Base-by-base conservation (phyloP, 179 eudicot genomes). In the Sideroxylon spinosum region DNA sequence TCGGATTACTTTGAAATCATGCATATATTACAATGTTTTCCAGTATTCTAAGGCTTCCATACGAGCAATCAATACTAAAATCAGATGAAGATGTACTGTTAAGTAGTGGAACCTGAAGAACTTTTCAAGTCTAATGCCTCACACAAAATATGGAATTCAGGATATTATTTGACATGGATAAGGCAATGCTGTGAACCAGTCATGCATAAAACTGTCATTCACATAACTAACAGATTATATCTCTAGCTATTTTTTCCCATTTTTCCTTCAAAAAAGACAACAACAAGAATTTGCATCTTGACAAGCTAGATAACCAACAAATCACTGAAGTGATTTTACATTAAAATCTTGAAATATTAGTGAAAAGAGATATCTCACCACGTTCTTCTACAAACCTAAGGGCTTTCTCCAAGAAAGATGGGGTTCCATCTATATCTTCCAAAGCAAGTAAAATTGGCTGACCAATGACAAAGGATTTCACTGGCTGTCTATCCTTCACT, bases 391-490 rank as follows among this genome's bases (percentile, higher is more conserved):
- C 85, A 81, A 87, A 95, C 88, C 86, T 87, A 53, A 95, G 97
- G 80, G 99, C 98, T 84, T 95, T 95, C 84, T 95, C 99, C 85
- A 95, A 73, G 80, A 95, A 95, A 74, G 99, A 92, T 75, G 99
- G 99, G 61, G 95, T 86, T 83, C 98, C 98, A 79, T 95, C 99
- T 69, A 92, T 83, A 83, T 95, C 98, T 89, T 95, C 99, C 83
- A 95, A 85, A 80, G 99, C 99, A 81, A 95, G 94, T 85, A 95
- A 87, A 72, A 95, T 86, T 48, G 99, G 99, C 70, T 96, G 86
- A 67, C 98, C 99, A 84, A 93, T 85, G 75, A 93, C 99, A 84
- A 89, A 69, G 28, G 94, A 88, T 87, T 95, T 95, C 28, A 80
- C 88, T 48, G 92, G 83, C 62, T 82, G 85, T 73, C 69, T 87